Conservation (phyloP, 768 basidiomycete species). For the Psilocybe cyanescens region DNA sequence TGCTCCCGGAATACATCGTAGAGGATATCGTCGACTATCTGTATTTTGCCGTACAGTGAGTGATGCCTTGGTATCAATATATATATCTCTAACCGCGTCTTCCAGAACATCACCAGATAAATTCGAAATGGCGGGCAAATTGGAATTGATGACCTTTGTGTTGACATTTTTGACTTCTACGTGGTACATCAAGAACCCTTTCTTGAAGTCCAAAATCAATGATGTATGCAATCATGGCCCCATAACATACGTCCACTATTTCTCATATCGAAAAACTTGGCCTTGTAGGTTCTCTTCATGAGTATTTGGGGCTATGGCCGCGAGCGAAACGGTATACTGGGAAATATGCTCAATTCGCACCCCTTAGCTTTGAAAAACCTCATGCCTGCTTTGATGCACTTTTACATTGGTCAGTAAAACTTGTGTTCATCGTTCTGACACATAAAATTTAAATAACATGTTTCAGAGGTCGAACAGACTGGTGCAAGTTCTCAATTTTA, state of each 20-base stretch:
- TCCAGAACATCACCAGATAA: conserved; percentile 72
- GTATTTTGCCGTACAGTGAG: conserved; percentile 81
- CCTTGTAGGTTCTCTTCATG: conserved; percentile 69
- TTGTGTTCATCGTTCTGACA: not conserved
- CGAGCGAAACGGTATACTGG: conserved; percentile 74
- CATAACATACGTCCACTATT: not conserved
- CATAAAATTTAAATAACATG: not conserved
- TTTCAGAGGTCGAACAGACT: conserved; percentile 92
- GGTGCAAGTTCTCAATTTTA: conserved; percentile 99
- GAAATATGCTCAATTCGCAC: conserved; percentile 82
- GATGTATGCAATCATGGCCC: conserved; percentile 54
- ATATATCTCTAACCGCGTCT: not conserved
- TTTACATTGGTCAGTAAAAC: conserved; percentile 80
- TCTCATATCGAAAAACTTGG: not conserved
- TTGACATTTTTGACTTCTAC: conserved; percentile 93
- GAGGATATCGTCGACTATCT: conserved; percentile 94
- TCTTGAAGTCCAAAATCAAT: conserved; percentile 95
- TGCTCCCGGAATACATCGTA: conserved; percentile 91
- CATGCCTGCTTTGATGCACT: conserved; percentile 89
- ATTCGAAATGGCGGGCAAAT: conserved; percentile 83
- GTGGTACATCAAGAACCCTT: conserved; percentile 99
- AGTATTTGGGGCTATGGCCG: conserved; percentile 70
- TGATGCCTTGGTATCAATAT: conserved; percentile 1
- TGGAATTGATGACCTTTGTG: conserved; percentile 84
- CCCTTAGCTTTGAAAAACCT: conserved; percentile 85